Base-by-base conservation (phyloP, 139 green algal genomes). In the Edaphochlamys debaryana region DNA sequence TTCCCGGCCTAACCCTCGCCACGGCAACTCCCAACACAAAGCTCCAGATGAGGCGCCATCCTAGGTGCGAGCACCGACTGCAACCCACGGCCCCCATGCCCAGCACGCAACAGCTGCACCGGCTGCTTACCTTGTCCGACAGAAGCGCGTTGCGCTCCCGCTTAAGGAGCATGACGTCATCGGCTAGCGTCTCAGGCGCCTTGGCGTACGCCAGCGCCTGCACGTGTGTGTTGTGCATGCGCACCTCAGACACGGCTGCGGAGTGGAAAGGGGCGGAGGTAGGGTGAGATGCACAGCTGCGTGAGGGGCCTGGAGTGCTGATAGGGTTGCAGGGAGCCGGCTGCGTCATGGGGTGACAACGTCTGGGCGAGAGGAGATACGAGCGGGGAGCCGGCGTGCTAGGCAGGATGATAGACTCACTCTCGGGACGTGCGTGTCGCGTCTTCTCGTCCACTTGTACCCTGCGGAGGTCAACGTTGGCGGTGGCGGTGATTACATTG, bases 161-260 rank as follows among this genome's bases (percentile, higher is more conserved):
- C 78, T 84, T 84, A 25, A 84, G 45, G 36, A 68, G 0, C 78
- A 84, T 56, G 5, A 84, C 64, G 50, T 68, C 50, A 9, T 84
- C 78, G 7, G 78, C 78, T 48, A 84, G 78, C 19, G 20, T 38
- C 78, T 84, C 78, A 6, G 78, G 67, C 78, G 73, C 78, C 78
- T 76, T 76, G 66, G 66, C 36, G 50, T 77, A 68, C 1, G 66
- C 78, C 27, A 84, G 50, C 36, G 78, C 48, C 37, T 45, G 36
- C 23, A 82, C 76, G 63, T 73, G 62, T 8, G 8, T 64, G 6
- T n/a, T 20, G 63, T 74, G 63, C 41, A 62, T 19, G 4, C 76
- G 76, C 13, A 66, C 76, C n/a, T 73, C 76, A 5, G 70, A 32
- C n/a, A 54, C n/a, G 11, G 76, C 75, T 82, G 75, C 32, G 40